Conservation (phyloP, 352 stramenopile genomes). For the Thraustochytrium striatum region DNA sequence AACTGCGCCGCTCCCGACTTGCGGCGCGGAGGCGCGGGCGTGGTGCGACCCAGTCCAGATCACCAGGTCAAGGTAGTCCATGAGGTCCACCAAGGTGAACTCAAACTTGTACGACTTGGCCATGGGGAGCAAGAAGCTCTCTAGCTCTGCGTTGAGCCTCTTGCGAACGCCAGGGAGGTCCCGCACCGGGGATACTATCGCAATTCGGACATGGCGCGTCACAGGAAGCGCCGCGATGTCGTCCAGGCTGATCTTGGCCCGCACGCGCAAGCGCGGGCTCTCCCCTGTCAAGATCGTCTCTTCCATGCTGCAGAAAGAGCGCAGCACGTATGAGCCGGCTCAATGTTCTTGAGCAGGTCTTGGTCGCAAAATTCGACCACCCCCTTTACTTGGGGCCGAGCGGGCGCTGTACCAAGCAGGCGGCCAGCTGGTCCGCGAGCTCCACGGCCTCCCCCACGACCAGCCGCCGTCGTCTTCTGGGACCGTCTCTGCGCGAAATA, state of each 20-base stretch:
- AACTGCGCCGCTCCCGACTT: neutral
- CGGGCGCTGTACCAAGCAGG: neutral
- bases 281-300: neutral
- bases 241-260: neutral
- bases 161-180: neutral
- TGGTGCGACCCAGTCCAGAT: neutral
- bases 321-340: neutral
- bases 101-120: neutral
- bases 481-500: neutral
- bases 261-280: neutral
- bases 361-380: neutral
- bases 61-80: neutral
- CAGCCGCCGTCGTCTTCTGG: neutral
- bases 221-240: neutral
- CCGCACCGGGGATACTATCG: neutral
- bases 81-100: slow-evolving; percentile 15
- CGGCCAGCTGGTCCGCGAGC: neutral
- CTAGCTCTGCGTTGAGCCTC: neutral
- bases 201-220: neutral
- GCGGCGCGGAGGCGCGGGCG: neutral
- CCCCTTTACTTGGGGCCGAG: neutral
- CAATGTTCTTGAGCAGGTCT: neutral
- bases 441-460: neutral
- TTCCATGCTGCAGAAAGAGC: neutral
- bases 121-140: neutral